Conservation (phyloP, 2,329 filamentous ascomycete genomes). For the Cytospora paraplurivora region DNA sequence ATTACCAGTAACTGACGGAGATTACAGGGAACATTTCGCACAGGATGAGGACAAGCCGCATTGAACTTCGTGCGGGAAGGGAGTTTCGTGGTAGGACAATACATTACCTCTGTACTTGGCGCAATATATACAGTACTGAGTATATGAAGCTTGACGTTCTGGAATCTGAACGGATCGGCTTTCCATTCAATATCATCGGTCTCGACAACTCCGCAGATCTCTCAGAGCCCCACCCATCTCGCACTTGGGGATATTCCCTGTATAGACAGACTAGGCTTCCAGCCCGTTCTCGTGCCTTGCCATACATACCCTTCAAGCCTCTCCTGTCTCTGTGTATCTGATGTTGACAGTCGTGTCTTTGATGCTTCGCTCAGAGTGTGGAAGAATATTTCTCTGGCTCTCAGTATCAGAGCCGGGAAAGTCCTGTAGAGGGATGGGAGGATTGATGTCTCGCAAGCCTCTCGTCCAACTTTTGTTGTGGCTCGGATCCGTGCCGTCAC, state of each 20-base stretch:
- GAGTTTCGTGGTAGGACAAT: no score
- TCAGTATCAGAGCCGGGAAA: neutral
- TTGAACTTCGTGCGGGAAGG: no score
- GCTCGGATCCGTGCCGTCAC: neutral
- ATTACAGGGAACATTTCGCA: constrained; percentile 17
- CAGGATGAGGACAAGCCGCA: constrained; percentile 24
- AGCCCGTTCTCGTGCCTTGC: neutral
- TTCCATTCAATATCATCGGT: neutral
- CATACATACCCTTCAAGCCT: neutral
- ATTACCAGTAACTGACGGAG: neutral
- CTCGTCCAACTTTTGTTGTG: neutral
- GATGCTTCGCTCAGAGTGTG: neutral
- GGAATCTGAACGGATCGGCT: neutral
- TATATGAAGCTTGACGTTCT: no score
- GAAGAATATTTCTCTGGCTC: neutral
- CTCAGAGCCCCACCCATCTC: neutral
- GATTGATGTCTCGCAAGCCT: neutral
- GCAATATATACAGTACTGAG: no score
- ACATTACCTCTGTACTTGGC: no score
- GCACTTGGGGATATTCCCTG: neutral
- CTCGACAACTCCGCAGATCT: neutral
- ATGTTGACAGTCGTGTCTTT: neutral
- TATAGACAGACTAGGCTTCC: neutral
- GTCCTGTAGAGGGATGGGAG: neutral
- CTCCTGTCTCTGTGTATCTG: neutral